Evolutionary conservation across 352 stramenopile genomes (phyloP).

Genomic region (Globisporangium perplexum): DNA sequence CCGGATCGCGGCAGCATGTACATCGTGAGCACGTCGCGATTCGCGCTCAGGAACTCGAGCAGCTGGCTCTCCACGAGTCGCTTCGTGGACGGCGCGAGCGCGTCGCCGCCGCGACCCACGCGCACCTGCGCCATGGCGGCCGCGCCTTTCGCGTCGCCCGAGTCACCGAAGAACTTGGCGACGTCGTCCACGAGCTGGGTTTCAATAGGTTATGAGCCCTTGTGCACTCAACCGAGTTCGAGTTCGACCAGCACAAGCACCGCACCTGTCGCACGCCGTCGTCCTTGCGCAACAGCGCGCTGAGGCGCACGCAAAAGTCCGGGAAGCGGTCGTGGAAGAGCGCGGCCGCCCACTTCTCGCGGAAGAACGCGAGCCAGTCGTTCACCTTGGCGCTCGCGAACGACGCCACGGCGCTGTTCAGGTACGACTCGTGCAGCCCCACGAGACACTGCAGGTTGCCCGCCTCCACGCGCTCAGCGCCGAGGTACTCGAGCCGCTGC

Average conservation of each 20-base stretch:
- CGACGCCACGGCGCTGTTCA: constrained; percentile 76
- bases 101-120: constrained; percentile 56
- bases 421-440: constrained; percentile 79
- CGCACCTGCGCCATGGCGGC: constrained; percentile 51
- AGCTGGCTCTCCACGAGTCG: constrained; percentile 73
- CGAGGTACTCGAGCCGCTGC: constrained; percentile 66
- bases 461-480: constrained; percentile 43
- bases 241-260: too few relatives aligned
- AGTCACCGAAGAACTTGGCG: constrained; percentile 48
- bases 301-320: constrained; percentile 58
- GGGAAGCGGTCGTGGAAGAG: constrained; percentile 79
- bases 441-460: constrained; percentile 70
- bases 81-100: constrained; percentile 60
- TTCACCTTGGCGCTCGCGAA: constrained; percentile 62
- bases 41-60: constrained; percentile 67
- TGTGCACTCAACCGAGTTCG: too few relatives aligned
- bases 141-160: constrained; percentile 58
- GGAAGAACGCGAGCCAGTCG: constrained; percentile 86
- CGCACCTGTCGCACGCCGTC: constrained; percentile 43
- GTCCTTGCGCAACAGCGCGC: constrained; percentile 57
- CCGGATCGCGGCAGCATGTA: constrained; percentile 53
- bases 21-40: constrained; percentile 77
- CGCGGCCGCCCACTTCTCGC: constrained; percentile 62
- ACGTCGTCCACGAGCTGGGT: constrained; percentile 55
- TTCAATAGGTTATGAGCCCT: too few relatives aligned